Conservation (phyloP, 1,284 basidiomycete genomes). For the Schizophyllum amplum region DNA sequence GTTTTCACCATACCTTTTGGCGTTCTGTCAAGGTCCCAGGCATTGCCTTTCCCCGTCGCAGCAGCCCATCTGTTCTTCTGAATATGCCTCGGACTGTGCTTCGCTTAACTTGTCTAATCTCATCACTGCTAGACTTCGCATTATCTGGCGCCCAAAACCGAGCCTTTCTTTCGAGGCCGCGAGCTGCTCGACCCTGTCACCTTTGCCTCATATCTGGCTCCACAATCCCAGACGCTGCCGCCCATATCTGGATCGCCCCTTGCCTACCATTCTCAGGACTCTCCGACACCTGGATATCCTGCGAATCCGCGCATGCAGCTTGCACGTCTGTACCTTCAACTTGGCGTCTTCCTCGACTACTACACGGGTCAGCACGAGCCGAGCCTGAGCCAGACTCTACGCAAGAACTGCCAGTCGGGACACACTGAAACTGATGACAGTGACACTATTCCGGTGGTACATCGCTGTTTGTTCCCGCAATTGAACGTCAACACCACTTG, state of each 20-base stretch:
- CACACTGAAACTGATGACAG: constrained; percentile 7
- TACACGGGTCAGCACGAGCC: constrained; percentile 47
- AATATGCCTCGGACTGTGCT: no score
- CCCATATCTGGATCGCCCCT: constrained; percentile 36
- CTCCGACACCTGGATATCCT: constrained; percentile 45
- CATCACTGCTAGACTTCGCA: constrained; percentile 25
- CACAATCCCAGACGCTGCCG: constrained; percentile 20
- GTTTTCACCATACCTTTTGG: no score
- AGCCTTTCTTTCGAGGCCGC: constrained; percentile 32
- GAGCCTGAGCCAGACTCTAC: constrained; percentile 38
- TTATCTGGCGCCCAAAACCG: constrained; percentile 26
- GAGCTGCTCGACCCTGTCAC: constrained; percentile 29
- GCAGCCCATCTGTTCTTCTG: no score
- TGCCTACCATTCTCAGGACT: constrained; percentile 36
- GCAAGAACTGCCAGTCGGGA: constrained; percentile 5
- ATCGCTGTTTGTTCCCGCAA: constrained; percentile 45
- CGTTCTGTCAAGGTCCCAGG: no score
- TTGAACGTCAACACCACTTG: constrained; percentile 32
- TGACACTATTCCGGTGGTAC: constrained; percentile 27
- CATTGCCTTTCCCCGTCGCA: no score
- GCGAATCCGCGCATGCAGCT: constrained; percentile 57
- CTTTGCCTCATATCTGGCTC: constrained; percentile 25
- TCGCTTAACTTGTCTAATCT: constrained; percentile 13
- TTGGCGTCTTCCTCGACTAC: constrained; percentile 52
- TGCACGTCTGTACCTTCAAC: constrained; percentile 47